Conservation (phyloP, 2,329 filamentous ascomycete genomes). For the Trichocomaceae sp. region DNA sequence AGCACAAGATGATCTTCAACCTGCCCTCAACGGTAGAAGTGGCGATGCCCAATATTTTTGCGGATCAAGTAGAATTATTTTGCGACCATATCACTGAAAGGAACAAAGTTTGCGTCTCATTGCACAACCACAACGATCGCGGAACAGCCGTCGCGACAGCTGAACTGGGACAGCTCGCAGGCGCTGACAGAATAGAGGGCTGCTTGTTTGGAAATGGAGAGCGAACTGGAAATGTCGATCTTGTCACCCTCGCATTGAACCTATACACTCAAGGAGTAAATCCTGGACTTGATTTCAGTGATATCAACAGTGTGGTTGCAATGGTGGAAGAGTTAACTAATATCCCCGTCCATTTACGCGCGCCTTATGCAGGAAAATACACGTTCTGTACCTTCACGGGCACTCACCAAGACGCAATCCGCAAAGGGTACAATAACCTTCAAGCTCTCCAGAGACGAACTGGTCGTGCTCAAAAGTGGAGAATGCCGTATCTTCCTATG, state of each 20-base stretch:
- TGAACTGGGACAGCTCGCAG: constrained; percentile 92
- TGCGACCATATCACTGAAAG: constrained; percentile 76
- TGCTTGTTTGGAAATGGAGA: constrained; percentile 94
- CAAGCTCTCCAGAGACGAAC: constrained; percentile 52
- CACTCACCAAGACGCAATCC: constrained; percentile 92
- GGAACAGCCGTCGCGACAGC: constrained; percentile 87
- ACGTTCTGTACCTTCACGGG: constrained; percentile 88
- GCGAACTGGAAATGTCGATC: constrained; percentile 88
- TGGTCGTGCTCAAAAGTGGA: constrained; percentile 63
- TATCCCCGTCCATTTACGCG: constrained; percentile 82
- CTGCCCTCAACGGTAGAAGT: constrained; percentile 93
- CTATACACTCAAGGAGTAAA: constrained; percentile 89
- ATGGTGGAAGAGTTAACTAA: constrained; percentile 88
- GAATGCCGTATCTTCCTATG: constrained; percentile 84
- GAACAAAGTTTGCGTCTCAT: constrained; percentile 78
- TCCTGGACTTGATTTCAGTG: constrained; percentile 81
- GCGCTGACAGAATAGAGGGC: constrained; percentile 87
- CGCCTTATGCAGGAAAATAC: constrained; percentile 82
- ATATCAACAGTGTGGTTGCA: constrained; percentile 78
- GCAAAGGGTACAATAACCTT: constrained; percentile 69
- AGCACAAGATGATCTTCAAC: constrained; percentile 90
- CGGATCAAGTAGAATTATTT: constrained; percentile 94
- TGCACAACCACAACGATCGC: constrained; percentile 91
- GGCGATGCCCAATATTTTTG: constrained; percentile 88
- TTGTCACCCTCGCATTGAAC: constrained; percentile 87